These are phyloP conservation scores for Warburgia ugandensis DNA, from an alignment of 164 flowering plant species.

Conservation along the genomic window DNA sequence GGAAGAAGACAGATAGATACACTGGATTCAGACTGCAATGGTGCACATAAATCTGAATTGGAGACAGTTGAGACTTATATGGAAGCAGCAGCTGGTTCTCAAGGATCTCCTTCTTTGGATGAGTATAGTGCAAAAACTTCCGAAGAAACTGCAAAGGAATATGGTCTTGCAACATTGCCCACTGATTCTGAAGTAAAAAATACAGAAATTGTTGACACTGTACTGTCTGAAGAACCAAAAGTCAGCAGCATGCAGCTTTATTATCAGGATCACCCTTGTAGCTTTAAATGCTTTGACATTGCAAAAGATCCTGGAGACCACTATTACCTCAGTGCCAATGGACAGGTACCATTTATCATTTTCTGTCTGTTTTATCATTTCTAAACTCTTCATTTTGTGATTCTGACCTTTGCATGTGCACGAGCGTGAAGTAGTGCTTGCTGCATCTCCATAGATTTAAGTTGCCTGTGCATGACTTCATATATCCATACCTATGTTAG, in stretches of 20 bases:
- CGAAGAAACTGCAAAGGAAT: slow-evolving; percentile 20
- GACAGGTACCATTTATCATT: slow-evolving; percentile 61
- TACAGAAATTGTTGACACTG: too few species aligned
- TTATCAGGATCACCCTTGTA: slow-evolving; percentile 20
- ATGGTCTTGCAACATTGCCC: slow-evolving; percentile 15
- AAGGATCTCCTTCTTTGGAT: slow-evolving; percentile 23
- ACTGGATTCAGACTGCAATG: slow-evolving; percentile 20
- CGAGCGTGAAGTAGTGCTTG: too few species aligned
- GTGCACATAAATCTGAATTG: slow-evolving; percentile 31
- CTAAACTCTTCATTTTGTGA: too few species aligned
- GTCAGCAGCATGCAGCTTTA: too few species aligned
- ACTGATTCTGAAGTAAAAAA: slow-evolving; percentile 16
- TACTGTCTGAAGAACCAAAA: too few species aligned
- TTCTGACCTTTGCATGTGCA: too few species aligned
- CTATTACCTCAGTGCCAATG: slow-evolving; percentile 52
- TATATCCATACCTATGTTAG: background rate
- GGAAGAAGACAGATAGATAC: slow-evolving; percentile 44
- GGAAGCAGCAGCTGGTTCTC: slow-evolving; percentile 30
- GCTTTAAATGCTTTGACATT: slow-evolving; percentile 74
- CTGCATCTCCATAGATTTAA: too few species aligned
- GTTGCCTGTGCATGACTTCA: too few species aligned
- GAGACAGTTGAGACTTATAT: slow-evolving; percentile 15
- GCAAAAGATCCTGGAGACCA: slow-evolving; percentile 77
- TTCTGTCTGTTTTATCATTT: too few species aligned
- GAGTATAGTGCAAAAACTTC: slow-evolving; percentile 13